Percentiles rank a stretch among this genome's conserved stretches.
Conservation (phyloP, 2,329 filamentous ascomycete species). For the Botrytis pseudocinerea region DNA sequence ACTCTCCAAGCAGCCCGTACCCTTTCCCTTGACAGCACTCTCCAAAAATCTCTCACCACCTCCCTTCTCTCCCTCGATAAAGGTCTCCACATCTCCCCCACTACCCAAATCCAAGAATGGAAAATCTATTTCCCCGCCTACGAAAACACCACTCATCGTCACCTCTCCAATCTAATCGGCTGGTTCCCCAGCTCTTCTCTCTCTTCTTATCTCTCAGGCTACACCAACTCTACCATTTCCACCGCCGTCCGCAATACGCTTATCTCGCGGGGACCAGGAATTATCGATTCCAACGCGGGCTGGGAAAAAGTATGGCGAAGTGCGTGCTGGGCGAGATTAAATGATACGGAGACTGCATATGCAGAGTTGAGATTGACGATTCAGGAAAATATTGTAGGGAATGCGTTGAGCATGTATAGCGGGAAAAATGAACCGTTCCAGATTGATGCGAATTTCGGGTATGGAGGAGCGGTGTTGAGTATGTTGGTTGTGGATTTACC, state of each 20-base stretch:
- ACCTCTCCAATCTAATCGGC: slow-evolving; percentile 57
- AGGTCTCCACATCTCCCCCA: slow-evolving; percentile 50
- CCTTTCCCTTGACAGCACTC: slow-evolving; percentile 33
- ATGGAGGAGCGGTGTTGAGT: slow-evolving; percentile 50
- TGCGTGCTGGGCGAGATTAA: slow-evolving; percentile 57
- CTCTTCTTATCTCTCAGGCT: slow-evolving; percentile 46
- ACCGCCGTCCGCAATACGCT: slow-evolving; percentile 50
- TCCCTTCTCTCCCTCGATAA: slow-evolving; percentile 51
- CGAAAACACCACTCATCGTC: slow-evolving; percentile 50
- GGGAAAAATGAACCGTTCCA: slow-evolving; percentile 52
- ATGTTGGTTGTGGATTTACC: slow-evolving; percentile 55
- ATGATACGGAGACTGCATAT: slow-evolving; percentile 52
- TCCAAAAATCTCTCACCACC: slow-evolving; percentile 43
- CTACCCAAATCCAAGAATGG: slow-evolving; percentile 52
- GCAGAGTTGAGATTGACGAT: slow-evolving; percentile 51
- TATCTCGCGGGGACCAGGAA: slow-evolving; percentile 49
- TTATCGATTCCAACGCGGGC: slow-evolving; percentile 53
- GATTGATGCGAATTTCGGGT: slow-evolving; percentile 60
- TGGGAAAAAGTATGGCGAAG: slow-evolving; percentile 61
- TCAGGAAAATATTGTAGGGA: slow-evolving; percentile 51
- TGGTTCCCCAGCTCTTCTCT: slow-evolving; percentile 57
- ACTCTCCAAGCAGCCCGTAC: slow-evolving; percentile 14
- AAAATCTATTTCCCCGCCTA: slow-evolving; percentile 44
- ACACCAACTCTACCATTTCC: slow-evolving; percentile 47
- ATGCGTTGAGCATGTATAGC: slow-evolving; percentile 54